phyloP scores from a whole-genome alignment of 176 grass and related monocot species.

The Oryza rufipogon region DNA sequence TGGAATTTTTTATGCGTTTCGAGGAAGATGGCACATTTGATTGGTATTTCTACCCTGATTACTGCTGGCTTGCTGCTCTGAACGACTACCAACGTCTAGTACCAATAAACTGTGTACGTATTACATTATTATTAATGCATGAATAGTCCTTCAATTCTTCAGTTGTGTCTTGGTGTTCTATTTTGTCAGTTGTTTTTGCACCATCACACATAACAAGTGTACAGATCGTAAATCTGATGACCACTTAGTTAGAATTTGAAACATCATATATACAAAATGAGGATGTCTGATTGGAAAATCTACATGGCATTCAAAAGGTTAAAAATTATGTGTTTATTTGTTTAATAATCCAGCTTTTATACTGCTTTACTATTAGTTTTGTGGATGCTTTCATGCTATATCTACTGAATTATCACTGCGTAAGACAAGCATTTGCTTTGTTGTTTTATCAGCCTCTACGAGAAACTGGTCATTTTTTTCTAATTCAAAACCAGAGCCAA shows the following conservation, averaged over 20 bases:
- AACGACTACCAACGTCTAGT: constrained; percentile 40
- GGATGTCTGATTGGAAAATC: background rate
- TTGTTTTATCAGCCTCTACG: no score
- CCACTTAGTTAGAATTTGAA: background rate
- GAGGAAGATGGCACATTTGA: background rate
- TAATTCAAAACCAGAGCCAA: background rate
- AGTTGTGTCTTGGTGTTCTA: background rate
- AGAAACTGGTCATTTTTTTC: no score
- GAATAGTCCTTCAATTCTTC: background rate
- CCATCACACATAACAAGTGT: no score
- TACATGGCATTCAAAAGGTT: background rate
- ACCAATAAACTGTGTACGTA: constrained; percentile 6
- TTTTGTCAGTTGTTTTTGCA: background rate
- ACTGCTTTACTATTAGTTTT: no score
- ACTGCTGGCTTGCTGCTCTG: constrained; percentile 4
- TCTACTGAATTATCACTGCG: no score
- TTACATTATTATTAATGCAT: background rate
- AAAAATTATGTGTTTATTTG: background rate
- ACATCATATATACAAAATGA: constrained; percentile 6
- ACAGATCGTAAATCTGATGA: background rate
- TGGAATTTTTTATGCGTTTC: constrained; percentile 9
- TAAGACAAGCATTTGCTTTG: no score
- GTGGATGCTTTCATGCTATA: no score
- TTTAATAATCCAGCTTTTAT: background rate
- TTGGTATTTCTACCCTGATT: constrained; percentile 21